Evolutionary conservation across 305 asterid genomes (phyloP), one percentile per base, ranked within the genome.

Genomic region (Nicotiana rustica): DNA sequence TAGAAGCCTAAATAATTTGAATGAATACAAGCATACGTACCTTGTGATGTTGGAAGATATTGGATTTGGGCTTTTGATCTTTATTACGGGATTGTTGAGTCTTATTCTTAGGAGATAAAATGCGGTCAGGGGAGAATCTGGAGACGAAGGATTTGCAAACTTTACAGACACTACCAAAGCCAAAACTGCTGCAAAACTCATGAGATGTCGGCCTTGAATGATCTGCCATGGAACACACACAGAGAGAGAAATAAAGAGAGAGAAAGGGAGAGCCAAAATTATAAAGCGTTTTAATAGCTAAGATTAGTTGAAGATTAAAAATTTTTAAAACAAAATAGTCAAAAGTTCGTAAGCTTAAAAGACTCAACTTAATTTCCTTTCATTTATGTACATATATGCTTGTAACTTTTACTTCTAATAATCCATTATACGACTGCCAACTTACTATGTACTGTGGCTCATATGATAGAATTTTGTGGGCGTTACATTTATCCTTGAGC

Each of bases 131-230:
- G 78, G 84, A 79, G 82, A 90, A 86, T 84, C 82, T 85, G 82
- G 91, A 82, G 52, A 87, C 64, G 15, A 88, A 67, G 7, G 91
- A 85, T 88, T 84, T 91, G 88, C 88, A 88, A 12, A 86, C 86
- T 70, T 71, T 86, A 81, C 88, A 84, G 17, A 92, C 80, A 82
- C 73, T 83, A 76, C 88, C 93, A 76, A 91, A 86, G 81, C 92
- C 90, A 59, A 86, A 77, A 82, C 83, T 41, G 83, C 80, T 87
- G 67, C 87, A 77, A 69, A 85, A 66, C 82, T 90, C 88, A 25
- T 87, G 90, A 66, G 92, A 67, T 84, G 88, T 76, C 71, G 92
- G 59, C 83, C 86, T 87, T 76, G 94, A 85, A 86, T 85, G 84
- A 75, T 91, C 90, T 68, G 84, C 95, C 96, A 93, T 92, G 85